phyloP scores from a whole-genome alignment of 108 stramenopile genomes.

The Cyclotella kingstonii region DNA sequence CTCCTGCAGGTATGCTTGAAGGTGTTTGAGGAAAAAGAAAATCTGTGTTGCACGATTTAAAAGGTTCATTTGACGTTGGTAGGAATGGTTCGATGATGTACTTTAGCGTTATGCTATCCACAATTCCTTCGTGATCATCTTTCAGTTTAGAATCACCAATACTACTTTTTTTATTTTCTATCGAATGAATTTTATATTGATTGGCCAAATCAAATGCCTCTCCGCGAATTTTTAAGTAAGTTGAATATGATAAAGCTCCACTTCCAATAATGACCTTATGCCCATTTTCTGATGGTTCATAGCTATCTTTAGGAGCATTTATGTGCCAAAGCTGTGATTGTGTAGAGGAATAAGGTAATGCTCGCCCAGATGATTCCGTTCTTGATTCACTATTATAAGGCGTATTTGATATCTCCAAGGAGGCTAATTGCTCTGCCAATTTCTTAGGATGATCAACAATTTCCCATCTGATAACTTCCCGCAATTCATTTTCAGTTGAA shows the following conservation, averaged over 20 bases:
- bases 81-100: no score
- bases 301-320: background rate
- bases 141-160: background rate
- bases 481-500: constrained; percentile 5
- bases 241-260: constrained; percentile 58
- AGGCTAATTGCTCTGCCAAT: constrained; percentile 44
- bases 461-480: constrained; percentile 48
- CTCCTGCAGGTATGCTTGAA: no score
- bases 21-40: no score
- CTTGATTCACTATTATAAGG: background rate
- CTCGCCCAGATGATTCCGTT: background rate
- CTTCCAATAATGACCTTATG: constrained; percentile 16
- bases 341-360: background rate
- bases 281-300: constrained; percentile 1
- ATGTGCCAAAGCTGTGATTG: background rate
- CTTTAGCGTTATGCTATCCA: background rate
- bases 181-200: constrained; percentile 1
- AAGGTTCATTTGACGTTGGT: no score
- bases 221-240: constrained; percentile 53
- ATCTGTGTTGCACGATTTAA: no score
- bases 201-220: constrained; percentile 13
- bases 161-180: no score
- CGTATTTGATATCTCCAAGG: constrained; percentile 1
- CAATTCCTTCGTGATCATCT: background rate
- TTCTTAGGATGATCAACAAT: constrained; percentile 55